phyloP scores from a whole-genome alignment of 148 eudicot species.

The Spergularia marina region DNA sequence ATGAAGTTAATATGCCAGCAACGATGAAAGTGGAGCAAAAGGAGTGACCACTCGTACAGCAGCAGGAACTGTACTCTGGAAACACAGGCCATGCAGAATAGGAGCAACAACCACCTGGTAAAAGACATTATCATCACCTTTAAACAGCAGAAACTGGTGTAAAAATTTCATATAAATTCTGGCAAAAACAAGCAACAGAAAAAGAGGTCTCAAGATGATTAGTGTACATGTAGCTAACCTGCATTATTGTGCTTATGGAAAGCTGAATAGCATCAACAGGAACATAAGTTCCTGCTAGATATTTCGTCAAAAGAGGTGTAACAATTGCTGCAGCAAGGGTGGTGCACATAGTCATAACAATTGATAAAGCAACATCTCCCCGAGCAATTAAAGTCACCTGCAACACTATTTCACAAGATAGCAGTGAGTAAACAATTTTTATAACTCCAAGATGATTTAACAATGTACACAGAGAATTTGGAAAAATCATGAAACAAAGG shows the following conservation, averaged over 20 bases:
- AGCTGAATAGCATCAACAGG: slow-evolving; percentile 59
- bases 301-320: slow-evolving; percentile 53
- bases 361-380: slow-evolving; percentile 68
- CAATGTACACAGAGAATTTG: background rate
- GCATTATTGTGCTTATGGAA: slow-evolving; percentile 68
- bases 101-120: slow-evolving; percentile 70
- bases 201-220: background rate
- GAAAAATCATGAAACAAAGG: background rate
- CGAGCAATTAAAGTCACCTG: slow-evolving; percentile 72
- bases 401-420: slow-evolving; percentile 33
- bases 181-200: background rate
- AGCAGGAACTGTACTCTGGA: slow-evolving; percentile 54
- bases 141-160: background rate
- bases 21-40: slow-evolving; percentile 54
- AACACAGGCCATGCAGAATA: slow-evolving; percentile 53
- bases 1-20: too few species aligned
- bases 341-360: slow-evolving; percentile 65
- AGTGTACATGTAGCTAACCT: slow-evolving; percentile 35
- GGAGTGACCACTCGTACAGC: slow-evolving; percentile 47
- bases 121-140: background rate
- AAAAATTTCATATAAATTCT: background rate
- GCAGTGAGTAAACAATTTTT: slow-evolving; percentile 24
- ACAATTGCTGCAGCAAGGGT: slow-evolving; percentile 70
- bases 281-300: slow-evolving; percentile 64
- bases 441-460: too few species aligned